phyloP scores from a whole-genome alignment of 805 yeast genomes.

The Tanozyma kutaoensis region DNA sequence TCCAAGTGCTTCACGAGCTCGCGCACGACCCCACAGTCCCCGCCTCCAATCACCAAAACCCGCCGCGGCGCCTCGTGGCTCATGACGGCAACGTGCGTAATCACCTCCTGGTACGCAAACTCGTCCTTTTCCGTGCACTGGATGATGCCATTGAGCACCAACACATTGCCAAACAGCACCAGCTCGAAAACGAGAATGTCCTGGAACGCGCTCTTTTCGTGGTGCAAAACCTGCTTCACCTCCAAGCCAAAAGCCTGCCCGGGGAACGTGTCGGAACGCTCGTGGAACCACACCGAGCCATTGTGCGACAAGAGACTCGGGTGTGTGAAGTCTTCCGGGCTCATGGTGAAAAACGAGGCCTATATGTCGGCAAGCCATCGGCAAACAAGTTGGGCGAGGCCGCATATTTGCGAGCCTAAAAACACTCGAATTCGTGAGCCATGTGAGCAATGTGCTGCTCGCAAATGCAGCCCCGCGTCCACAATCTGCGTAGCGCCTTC shows the following conservation, averaged over 20 bases:
- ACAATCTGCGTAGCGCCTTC: too few relatives aligned
- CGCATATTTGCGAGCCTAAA: too few relatives aligned
- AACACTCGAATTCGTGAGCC: too few relatives aligned
- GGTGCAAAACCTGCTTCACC: constrained; percentile 53
- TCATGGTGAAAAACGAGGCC: too few relatives aligned
- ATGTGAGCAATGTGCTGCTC: too few relatives aligned
- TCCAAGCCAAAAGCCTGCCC: constrained; percentile 73
- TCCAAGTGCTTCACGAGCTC: constrained; percentile 66
- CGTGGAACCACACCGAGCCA: constrained; percentile 90
- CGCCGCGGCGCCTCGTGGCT: constrained; percentile 62
- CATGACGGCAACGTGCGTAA: constrained; percentile 70
- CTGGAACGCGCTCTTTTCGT: constrained; percentile 59
- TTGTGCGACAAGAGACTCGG: too few relatives aligned
- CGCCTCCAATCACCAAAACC: constrained; percentile 88
- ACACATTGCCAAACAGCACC: constrained; percentile 69
- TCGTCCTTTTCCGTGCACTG: constrained; percentile 92
- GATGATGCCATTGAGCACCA: constrained; percentile 79
- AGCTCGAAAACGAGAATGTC: constrained; percentile 74
- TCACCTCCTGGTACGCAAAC: constrained; percentile 89
- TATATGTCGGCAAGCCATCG: too few relatives aligned
- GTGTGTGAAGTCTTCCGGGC: too few relatives aligned
- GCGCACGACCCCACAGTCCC: constrained; percentile 90
- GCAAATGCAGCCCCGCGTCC: too few relatives aligned
- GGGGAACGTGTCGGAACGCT: constrained; percentile 60
- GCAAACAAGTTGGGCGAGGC: too few relatives aligned